These are phyloP conservation scores for Aspergillus calidoustus DNA, from an alignment of 2,329 filamentous ascomycete species.

Conservation along the genomic window DNA sequence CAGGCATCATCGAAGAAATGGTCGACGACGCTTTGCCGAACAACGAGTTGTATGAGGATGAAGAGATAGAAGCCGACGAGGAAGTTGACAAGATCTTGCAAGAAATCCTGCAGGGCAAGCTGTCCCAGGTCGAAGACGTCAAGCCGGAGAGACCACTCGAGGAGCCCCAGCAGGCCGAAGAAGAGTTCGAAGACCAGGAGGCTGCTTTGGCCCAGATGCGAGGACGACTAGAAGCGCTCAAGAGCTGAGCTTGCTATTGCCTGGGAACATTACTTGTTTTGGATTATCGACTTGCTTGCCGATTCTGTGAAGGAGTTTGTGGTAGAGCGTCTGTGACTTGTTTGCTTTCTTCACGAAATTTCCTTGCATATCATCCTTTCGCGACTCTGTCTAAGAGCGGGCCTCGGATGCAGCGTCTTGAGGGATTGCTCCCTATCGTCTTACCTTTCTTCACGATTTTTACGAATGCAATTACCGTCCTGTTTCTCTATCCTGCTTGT, in stretches of 20 bases:
- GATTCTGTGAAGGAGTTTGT: slow-evolving; percentile 22
- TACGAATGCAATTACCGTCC: not conserved
- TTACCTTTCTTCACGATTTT: not conserved
- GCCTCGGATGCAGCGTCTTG: slow-evolving; percentile 25
- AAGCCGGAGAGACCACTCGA: slow-evolving; percentile 60
- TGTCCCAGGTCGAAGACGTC: slow-evolving; percentile 67
- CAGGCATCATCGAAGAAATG: slow-evolving; percentile 98
- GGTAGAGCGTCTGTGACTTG: slow-evolving; percentile 18
- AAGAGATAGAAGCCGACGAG: slow-evolving; percentile 75
- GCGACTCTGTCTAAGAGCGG: slow-evolving; percentile 29
- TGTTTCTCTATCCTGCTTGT: not conserved
- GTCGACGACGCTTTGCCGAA: slow-evolving; percentile 82
- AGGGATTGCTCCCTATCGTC: not conserved
- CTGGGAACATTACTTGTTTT: not conserved
- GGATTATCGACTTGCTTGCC: not conserved
- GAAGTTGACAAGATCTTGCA: slow-evolving; percentile 94
- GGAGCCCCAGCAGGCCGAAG: slow-evolving; percentile 59
- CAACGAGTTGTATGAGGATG: slow-evolving; percentile 69
- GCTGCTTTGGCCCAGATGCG: slow-evolving; percentile 94
- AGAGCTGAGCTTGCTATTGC: slow-evolving; percentile 64
- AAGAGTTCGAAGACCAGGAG: slow-evolving; percentile 85
- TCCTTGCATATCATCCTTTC: slow-evolving; percentile 5
- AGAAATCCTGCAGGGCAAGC: slow-evolving; percentile 83
- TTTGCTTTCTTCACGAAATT: slow-evolving; percentile 11
- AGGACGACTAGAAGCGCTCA: slow-evolving; percentile 83